Evolutionary conservation across 768 basidiomycete species (phyloP), one percentile per base, ranked within the genome.

Genomic region (Trametes sanguinea): DNA sequence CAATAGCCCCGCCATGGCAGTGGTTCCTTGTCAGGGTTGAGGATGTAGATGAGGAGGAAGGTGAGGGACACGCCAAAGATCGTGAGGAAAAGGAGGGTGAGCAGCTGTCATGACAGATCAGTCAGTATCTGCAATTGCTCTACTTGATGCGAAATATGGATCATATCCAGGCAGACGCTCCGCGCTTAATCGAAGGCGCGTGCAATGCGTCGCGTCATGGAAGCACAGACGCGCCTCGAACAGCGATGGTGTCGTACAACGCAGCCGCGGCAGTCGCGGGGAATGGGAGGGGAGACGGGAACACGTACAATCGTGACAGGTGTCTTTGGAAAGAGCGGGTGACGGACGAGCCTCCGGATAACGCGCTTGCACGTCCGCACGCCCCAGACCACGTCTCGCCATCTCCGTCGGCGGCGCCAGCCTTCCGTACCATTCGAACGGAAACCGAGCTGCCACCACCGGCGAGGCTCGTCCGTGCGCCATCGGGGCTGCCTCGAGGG

Each of bases 1-100:
- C 96, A 98, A 73, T 96, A 97, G 22, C 89, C 86, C 67, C 94
- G 86, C 95, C 95, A 98, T 48, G 95, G 95, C 6, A 97, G 78
- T 22, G 94, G 90, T 54, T 90, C 88, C 74, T 97, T 98, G 81
- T 98, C 96, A 60, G 95, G 95, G 73, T 97, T 95, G 71, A 98
- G 83, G 63, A 95, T 83, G 75, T 97, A 90, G 71, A 94, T 94
- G 75, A 98, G 82, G 57, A 92, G 79, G 62, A 95, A 84, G 33
- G 95, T 95, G 68, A 95, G 80, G 62, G 86, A 86, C 62, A 92
- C 86, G 55, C 90, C 90, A 72, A 97, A 88, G 64, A 87, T 78
- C 54, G 88, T 87, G 69, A 96, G 83, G 57, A 94, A 78, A 63
- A 95, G 80, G 68, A 92, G 79, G 32, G 88, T 80, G 60, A 91